phyloP scores from a whole-genome alignment of 768 basidiomycete species.

The Trametes gibbosa region DNA sequence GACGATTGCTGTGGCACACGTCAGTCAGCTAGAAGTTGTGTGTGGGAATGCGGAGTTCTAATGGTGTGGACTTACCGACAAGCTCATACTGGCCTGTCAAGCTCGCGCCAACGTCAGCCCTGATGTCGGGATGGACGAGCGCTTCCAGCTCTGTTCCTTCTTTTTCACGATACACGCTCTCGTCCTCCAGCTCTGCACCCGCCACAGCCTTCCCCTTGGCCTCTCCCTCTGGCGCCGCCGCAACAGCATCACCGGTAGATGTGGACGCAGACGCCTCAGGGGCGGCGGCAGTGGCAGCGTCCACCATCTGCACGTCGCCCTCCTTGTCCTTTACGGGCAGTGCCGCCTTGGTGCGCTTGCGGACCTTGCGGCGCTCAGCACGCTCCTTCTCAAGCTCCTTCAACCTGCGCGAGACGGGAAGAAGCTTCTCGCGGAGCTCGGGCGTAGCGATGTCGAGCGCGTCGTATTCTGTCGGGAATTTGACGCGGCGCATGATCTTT shows the following conservation, averaged over 20 bases:
- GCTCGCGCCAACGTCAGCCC: slow-evolving; percentile 70
- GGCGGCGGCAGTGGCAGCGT: slow-evolving; percentile 29
- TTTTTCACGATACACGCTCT: slow-evolving; percentile 56
- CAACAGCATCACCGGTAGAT: slow-evolving; percentile 10
- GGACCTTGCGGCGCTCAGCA: slow-evolving; percentile 74
- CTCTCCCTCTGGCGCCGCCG: slow-evolving; percentile 18
- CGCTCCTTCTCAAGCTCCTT: slow-evolving; percentile 85
- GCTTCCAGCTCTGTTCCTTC: slow-evolving; percentile 66
- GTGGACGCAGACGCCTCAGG: slow-evolving; percentile 22
- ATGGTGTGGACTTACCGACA: slow-evolving; percentile 56
- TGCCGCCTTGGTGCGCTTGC: slow-evolving; percentile 67
- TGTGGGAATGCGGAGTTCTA: not conserved
- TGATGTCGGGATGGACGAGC: slow-evolving; percentile 62
- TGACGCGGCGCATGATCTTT: slow-evolving; percentile 94
- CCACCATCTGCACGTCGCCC: slow-evolving; percentile 52
- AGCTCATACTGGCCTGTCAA: slow-evolving; percentile 87
- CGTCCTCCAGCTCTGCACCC: slow-evolving; percentile 57
- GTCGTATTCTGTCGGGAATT: slow-evolving; percentile 88
- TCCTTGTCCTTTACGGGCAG: slow-evolving; percentile 17
- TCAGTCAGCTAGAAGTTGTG: not conserved
- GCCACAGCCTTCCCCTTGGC: slow-evolving; percentile 30
- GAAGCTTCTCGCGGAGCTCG: slow-evolving; percentile 69
- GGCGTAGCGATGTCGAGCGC: slow-evolving; percentile 79
- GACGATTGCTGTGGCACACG: slow-evolving; percentile 65
- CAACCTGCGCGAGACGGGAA: slow-evolving; percentile 67